Evolutionary conservation across 768 basidiomycete genomes (phyloP).

Genomic region (Clavaria fumosa): DNA sequence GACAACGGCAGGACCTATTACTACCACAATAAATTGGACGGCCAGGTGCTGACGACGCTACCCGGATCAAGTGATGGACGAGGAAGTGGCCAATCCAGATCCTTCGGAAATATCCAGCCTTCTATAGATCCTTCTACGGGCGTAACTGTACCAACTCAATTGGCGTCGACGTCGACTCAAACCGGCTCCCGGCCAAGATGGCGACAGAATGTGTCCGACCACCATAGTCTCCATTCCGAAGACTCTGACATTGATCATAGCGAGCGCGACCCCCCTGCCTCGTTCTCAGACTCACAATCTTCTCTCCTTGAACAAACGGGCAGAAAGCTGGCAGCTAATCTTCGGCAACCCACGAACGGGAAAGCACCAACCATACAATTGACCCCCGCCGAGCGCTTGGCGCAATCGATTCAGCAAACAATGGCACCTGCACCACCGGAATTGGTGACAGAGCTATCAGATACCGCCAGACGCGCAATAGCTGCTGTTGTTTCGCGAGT

Average conservation of each 20-base stretch:
- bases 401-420: constrained; percentile 46
- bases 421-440: constrained; percentile 44
- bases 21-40: constrained; percentile 59
- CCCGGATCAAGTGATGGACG: constrained; percentile 26
- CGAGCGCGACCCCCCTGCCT: constrained; percentile 17
- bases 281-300: constrained; percentile 13
- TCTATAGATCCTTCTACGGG: not conserved
- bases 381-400: constrained; percentile 53
- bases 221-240: constrained; percentile 62
- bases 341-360: not conserved
- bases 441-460: constrained; percentile 43
- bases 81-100: not conserved
- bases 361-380: constrained; percentile 26
- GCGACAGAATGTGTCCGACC: constrained; percentile 16
- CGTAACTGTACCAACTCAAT: not conserved
- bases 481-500: constrained; percentile 47
- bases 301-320: constrained; percentile 16
- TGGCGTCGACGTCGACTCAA: not conserved
- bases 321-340: constrained; percentile 4
- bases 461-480: constrained; percentile 42
- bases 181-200: constrained; percentile 14
- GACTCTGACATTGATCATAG: constrained; percentile 56
- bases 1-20: constrained; percentile 75
- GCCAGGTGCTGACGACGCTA: constrained; percentile 51
- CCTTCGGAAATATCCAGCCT: not conserved